Conservation (phyloP, 768 basidiomycete species). For the Mycena venus region DNA sequence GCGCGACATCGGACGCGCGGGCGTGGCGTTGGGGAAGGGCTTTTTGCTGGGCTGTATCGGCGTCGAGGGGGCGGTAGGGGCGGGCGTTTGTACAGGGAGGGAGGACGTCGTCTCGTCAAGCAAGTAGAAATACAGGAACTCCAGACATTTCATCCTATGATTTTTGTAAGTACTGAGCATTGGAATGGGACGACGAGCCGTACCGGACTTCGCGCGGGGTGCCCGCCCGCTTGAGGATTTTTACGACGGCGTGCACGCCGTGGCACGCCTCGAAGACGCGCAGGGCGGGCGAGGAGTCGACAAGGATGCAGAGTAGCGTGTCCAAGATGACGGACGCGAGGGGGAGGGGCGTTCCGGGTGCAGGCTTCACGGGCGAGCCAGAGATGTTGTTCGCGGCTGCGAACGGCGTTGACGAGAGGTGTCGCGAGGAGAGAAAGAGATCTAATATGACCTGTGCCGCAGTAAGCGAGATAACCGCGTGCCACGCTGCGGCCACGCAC, state of each 20-base stretch:
- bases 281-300: slow-evolving; percentile 82
- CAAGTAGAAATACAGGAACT: slow-evolving; percentile 95
- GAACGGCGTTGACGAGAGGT: slow-evolving; percentile 57
- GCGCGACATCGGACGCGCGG: slow-evolving; percentile 53
- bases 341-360: slow-evolving; percentile 45
- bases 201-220: slow-evolving; percentile 92
- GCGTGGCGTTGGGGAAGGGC: slow-evolving; percentile 52
- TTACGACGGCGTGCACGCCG: slow-evolving; percentile 88
- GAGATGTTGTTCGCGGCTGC: slow-evolving; percentile 42
- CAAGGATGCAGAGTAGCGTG: slow-evolving; percentile 88
- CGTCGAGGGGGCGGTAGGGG: slow-evolving; percentile 53
- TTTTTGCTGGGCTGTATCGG: slow-evolving; percentile 53
- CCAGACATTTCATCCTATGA: slow-evolving; percentile 93
- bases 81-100: slow-evolving; percentile 19
- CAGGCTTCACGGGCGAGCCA: slow-evolving; percentile 26
- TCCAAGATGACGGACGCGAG: slow-evolving; percentile 87
- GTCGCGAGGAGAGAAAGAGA: slow-evolving; percentile 78
- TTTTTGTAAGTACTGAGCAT: background rate
- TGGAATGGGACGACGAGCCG: slow-evolving; percentile 37
- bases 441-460: slow-evolving; percentile 75
- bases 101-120: slow-evolving; percentile 79
- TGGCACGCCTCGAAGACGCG: slow-evolving; percentile 83
- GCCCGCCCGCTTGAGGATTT: slow-evolving; percentile 86
- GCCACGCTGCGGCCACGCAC: slow-evolving; percentile 49
- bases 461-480: background rate